phyloP scores from a whole-genome alignment of 1,284 basidiomycete genomes.

The Spongiforma sp. region DNA sequence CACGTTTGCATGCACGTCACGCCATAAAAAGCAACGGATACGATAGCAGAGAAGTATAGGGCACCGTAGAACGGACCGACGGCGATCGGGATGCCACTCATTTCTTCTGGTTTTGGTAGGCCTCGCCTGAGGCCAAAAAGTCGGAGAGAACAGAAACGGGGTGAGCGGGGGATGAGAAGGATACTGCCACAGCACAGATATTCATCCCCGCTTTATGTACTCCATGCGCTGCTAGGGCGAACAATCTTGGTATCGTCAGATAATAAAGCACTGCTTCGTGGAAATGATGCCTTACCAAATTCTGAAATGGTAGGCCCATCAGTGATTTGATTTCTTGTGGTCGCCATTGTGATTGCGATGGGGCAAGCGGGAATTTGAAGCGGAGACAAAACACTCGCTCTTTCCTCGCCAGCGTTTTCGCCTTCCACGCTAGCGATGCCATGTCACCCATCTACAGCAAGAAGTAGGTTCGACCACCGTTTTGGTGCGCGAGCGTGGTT shows the following conservation, averaged over 20 bases:
- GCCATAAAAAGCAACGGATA: conserved; percentile 7
- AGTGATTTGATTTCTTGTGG: not conserved
- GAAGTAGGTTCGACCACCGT: too few species aligned
- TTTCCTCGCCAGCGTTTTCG: not conserved
- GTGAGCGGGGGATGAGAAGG: not conserved
- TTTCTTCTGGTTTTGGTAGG: not conserved
- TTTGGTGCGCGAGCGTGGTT: too few species aligned
- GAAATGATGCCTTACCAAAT: too few species aligned
- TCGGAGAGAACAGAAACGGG: not conserved
- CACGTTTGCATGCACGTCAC: conserved; percentile 10
- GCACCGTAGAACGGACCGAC: conserved; percentile 4
- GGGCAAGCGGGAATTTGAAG: not conserved
- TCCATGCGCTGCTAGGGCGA: not conserved
- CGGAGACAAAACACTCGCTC: not conserved
- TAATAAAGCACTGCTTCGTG: not conserved
- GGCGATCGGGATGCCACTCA: not conserved
- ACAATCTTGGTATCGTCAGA: too few species aligned
- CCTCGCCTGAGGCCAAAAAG: not conserved
- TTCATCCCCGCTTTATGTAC: conserved; percentile 4
- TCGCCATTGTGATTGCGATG: not conserved
- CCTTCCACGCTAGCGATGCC: not conserved
- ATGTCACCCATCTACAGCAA: too few species aligned
- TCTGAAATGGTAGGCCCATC: not conserved
- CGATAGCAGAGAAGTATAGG: conserved; percentile 3
- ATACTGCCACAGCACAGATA: not conserved